Percentiles rank a stretch among this genome's conserved stretches.
These are phyloP conservation scores for Pythium vanterpoolii DNA, from an alignment of 352 stramenopile genomes.

Conservation along the genomic window DNA sequence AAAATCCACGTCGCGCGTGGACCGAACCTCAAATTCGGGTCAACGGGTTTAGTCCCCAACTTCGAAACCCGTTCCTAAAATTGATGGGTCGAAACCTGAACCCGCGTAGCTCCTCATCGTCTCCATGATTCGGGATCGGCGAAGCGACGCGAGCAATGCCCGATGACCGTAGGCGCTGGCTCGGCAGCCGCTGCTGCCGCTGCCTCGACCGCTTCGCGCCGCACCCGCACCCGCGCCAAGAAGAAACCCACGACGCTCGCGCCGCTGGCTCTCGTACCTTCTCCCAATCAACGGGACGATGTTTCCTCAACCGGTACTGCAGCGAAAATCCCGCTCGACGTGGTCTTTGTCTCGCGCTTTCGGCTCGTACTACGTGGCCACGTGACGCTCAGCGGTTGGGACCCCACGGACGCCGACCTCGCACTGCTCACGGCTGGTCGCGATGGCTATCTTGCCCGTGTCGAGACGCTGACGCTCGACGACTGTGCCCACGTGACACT, in stretches of 20 bases:
- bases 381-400: constrained; percentile 56
- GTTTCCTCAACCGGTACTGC: not conserved
- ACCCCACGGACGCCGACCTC: constrained; percentile 38
- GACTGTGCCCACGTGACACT: constrained; percentile 25
- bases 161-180: constrained; percentile 11
- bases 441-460: constrained; percentile 20
- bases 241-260: constrained; percentile 17
- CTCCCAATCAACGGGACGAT: constrained; percentile 14
- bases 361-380: constrained; percentile 34
- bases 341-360: constrained; percentile 34
- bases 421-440: constrained; percentile 22
- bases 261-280: constrained; percentile 1
- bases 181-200: constrained; percentile 1
- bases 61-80: not conserved
- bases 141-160: constrained; percentile 3
- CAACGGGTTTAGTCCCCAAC: not conserved
- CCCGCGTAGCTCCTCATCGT: constrained; percentile 2
- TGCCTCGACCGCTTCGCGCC: not conserved
- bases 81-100: constrained; percentile 10
- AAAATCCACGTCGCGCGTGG: not conserved
- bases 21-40: not conserved
- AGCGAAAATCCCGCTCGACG: constrained; percentile 30
- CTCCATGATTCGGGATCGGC: not conserved
- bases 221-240: constrained; percentile 6
- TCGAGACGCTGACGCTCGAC: constrained; percentile 25